A percentile compares a stretch with the other conserved stretches of the same genome.
Evolutionary conservation across 306 rosid species (phyloP).

Genomic region (Fagus sylvatica): DNA sequence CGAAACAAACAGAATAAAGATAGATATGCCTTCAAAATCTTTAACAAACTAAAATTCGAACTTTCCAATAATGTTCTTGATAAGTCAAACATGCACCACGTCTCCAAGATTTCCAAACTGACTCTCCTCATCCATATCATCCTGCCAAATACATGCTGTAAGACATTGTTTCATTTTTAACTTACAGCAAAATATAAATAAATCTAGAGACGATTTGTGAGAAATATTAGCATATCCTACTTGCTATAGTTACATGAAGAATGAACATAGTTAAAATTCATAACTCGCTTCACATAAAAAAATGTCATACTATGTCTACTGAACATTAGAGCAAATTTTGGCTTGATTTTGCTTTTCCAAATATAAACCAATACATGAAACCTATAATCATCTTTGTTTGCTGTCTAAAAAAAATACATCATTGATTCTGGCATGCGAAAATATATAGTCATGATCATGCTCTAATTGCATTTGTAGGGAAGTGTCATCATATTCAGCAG

Average conservation of each 20-base stretch:
- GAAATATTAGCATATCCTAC: not conserved
- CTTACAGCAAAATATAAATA: not conserved
- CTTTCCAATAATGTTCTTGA: conserved; percentile 40
- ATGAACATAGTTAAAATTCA: not conserved
- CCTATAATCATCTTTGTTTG: not conserved
- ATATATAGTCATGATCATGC: not conserved
- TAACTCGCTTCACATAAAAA: not conserved
- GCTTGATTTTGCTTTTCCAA: not conserved
- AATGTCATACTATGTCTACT: not conserved
- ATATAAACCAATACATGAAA: not conserved
- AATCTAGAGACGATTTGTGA: not conserved
- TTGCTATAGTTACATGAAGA: not conserved
- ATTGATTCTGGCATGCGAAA: not conserved
- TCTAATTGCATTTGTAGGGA: not conserved
- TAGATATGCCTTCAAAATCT: conserved; percentile 27
- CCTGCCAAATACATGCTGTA: conserved; percentile 42
- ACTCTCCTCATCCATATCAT: conserved; percentile 29
- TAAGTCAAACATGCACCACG: conserved; percentile 33
- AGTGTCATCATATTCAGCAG: not conserved
- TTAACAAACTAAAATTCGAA: conserved; percentile 50
- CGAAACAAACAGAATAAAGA: conserved; percentile 23
- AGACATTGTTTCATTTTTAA: conserved; percentile 23
- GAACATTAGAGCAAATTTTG: not conserved
- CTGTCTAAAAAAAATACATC: too few species aligned
- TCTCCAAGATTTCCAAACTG: conserved; percentile 38